These are phyloP conservation scores for Schizochytrium sp. DNA, from an alignment of 108 stramenopile species.

Conservation along the genomic window DNA sequence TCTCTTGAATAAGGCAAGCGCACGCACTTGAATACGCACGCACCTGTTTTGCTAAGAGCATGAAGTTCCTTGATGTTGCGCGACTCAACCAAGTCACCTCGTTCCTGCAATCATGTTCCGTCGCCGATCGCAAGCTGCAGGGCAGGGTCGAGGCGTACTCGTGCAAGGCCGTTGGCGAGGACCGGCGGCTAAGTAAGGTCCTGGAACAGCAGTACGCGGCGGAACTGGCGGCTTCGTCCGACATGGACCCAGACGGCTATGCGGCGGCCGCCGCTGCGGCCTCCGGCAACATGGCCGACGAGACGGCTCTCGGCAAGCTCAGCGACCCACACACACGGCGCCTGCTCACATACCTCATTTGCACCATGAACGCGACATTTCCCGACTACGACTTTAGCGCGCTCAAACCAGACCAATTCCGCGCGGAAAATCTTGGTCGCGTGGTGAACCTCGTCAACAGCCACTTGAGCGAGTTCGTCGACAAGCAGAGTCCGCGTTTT, in stretches of 20 bases:
- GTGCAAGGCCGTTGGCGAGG: neutral
- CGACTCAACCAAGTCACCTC: neutral
- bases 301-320: neutral
- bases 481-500: neutral
- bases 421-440: neutral
- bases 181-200: neutral
- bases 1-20: too few relatives aligned
- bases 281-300: neutral
- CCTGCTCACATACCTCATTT: neutral
- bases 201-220: neutral
- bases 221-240: neutral
- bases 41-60: neutral
- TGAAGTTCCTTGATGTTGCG: slow-evolving; percentile 12
- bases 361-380: slow-evolving; percentile 13
- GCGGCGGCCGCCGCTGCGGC: neutral
- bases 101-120: neutral
- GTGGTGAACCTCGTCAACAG: neutral
- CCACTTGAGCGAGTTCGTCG: neutral
- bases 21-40: too few relatives aligned
- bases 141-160: slow-evolving; percentile 7
- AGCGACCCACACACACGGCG: neutral
- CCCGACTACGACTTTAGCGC: slow-evolving; percentile 13
- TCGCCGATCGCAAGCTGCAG: neutral
- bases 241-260: neutral
- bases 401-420: neutral